These are phyloP conservation scores for Stephanodiscus triporus DNA, from an alignment of 108 stramenopile species.

Conservation along the genomic window DNA sequence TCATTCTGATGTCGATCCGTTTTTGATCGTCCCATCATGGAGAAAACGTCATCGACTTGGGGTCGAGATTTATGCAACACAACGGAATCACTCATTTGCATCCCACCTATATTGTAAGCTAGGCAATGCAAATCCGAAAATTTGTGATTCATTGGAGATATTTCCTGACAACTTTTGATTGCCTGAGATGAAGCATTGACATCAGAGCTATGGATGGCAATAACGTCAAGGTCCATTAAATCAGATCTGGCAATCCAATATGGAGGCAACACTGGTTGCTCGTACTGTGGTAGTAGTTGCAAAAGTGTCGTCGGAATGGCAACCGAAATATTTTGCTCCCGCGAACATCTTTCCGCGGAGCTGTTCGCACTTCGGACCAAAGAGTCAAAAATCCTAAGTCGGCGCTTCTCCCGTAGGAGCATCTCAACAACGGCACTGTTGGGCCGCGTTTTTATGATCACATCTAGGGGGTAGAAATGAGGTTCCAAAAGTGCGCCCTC, in stretches of 20 bases:
- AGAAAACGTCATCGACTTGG: conserved; percentile 22
- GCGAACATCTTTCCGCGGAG: neutral
- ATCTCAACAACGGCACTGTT: conserved; percentile 42
- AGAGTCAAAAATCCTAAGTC: conserved; percentile 14
- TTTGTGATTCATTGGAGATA: conserved; percentile 11
- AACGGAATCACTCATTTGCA: conserved; percentile 27
- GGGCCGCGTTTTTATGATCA: conserved; percentile 28
- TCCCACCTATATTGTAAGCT: conserved; percentile 30
- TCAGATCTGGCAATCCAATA: conserved; percentile 47
- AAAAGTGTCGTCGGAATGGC: conserved; percentile 23
- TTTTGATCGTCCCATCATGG: conserved; percentile 9
- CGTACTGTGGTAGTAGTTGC: conserved; percentile 31
- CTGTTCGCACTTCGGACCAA: conserved; percentile 22
- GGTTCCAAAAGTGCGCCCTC: conserved; percentile 36
- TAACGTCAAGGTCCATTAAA: conserved; percentile 14
- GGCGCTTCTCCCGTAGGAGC: conserved; percentile 38
- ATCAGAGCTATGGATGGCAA: conserved; percentile 27
- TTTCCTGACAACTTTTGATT: conserved; percentile 1
- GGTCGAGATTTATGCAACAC: conserved; percentile 12
- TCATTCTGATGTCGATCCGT: conserved; percentile 7
- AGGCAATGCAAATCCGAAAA: conserved; percentile 30
- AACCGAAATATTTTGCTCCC: conserved; percentile 9
- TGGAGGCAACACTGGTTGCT: conserved; percentile 22
- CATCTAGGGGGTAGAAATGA: conserved; percentile 31
- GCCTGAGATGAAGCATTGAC: neutral